These are phyloP conservation scores for Saksenaea oblongispora DNA, from an alignment of 371 early-diverging fungal genomes.

Conservation along the genomic window DNA sequence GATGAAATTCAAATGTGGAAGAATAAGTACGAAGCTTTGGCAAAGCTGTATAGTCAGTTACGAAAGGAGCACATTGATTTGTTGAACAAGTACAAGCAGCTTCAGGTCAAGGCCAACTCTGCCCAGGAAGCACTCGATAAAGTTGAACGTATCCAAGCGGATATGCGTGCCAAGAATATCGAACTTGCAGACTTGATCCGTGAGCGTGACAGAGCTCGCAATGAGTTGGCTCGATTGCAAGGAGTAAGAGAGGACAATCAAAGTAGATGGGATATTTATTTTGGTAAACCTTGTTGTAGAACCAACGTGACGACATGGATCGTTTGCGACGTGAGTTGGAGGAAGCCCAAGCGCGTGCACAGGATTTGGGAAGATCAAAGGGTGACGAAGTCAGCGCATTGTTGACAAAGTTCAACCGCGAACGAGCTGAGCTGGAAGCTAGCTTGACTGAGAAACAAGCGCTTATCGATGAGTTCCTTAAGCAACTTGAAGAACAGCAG, in stretches of 20 bases:
- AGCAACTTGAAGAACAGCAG: slow-evolving; percentile 68
- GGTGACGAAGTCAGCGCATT: slow-evolving; percentile 84
- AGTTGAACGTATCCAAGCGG: slow-evolving; percentile 76
- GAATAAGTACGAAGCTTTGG: slow-evolving; percentile 88
- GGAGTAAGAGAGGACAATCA: slow-evolving; percentile 27
- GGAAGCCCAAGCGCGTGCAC: slow-evolving; percentile 71
- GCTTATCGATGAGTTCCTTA: slow-evolving; percentile 62
- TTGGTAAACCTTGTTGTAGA: slow-evolving; percentile 25
- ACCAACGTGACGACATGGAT: slow-evolving; percentile 78
- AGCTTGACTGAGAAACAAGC: slow-evolving; percentile 53
- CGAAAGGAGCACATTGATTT: slow-evolving; percentile 96
- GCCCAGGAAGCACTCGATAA: slow-evolving; percentile 77
- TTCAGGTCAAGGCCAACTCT: slow-evolving; percentile 79
- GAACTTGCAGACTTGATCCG: slow-evolving; percentile 83
- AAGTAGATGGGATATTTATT: neutral
- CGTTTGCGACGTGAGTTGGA: slow-evolving; percentile 80
- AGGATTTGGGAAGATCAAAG: slow-evolving; percentile 76
- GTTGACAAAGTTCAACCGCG: slow-evolving; percentile 74
- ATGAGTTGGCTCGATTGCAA: slow-evolving; percentile 69
- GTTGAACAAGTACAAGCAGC: slow-evolving; percentile 82
- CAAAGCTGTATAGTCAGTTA: slow-evolving; percentile 93
- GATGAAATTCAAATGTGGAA: slow-evolving; percentile 85
- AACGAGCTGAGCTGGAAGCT: slow-evolving; percentile 79
- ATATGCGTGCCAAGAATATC: slow-evolving; percentile 78
- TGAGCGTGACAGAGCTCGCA: slow-evolving; percentile 79